These are phyloP conservation scores for Funneliformis geosporum DNA, from an alignment of 192 early-diverging fungal genomes.

Conservation along the genomic window DNA sequence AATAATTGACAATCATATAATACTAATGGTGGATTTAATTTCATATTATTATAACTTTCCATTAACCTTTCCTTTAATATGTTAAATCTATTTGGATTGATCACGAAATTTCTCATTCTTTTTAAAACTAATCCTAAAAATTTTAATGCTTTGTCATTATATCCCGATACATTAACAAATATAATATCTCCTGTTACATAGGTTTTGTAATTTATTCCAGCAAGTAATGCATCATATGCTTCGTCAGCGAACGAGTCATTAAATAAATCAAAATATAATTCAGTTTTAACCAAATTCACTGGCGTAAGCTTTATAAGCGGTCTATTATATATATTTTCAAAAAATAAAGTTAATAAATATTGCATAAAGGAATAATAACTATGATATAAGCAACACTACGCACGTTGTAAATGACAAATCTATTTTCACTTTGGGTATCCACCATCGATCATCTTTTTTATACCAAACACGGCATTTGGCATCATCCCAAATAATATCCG, in stretches of 20 bases:
- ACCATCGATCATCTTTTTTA: conserved; percentile 92
- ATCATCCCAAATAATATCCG: conserved; percentile 63
- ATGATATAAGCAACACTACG: neutral
- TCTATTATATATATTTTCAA: conserved; percentile 29
- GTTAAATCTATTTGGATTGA: conserved; percentile 73
- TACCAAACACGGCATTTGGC: conserved; percentile 77
- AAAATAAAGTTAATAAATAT: neutral
- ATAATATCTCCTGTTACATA: conserved; percentile 71
- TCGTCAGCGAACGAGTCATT: conserved; percentile 84
- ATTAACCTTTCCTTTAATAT: conserved; percentile 76
- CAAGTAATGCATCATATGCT: conserved; percentile 88
- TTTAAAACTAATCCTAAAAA: conserved; percentile 71
- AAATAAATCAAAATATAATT: conserved; percentile 76
- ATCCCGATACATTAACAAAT: conserved; percentile 74
- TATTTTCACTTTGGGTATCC: conserved; percentile 86
- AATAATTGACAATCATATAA: conserved; percentile 73
- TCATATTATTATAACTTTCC: conserved; percentile 75
- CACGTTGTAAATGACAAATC: conserved; percentile 58
- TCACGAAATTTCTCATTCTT: conserved; percentile 62
- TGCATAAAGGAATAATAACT: too few species aligned
- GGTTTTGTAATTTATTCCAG: conserved; percentile 79
- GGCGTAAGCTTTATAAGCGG: conserved; percentile 81
- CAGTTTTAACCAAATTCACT: conserved; percentile 64
- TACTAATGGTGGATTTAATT: conserved; percentile 74
- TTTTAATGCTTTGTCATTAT: conserved; percentile 80